Conservation (phyloP, 345 rosid genomes). For the Melastoma malabathricum region DNA sequence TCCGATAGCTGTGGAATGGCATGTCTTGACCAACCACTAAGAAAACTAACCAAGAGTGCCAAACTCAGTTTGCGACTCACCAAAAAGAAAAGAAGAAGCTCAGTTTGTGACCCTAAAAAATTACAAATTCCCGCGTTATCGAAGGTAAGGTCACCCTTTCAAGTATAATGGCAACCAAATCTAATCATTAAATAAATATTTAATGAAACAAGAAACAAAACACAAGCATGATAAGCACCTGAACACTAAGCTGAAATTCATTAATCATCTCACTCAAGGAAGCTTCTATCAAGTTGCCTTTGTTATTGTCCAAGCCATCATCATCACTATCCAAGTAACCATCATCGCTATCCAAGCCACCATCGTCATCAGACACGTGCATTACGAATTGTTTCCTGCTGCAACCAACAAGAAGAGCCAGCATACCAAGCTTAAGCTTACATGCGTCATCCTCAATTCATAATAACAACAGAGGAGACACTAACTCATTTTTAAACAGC, state of each 20-base stretch:
- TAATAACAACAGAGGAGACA: too few species aligned
- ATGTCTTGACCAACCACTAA: too few species aligned
- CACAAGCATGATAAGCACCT: slow-evolving; percentile 25
- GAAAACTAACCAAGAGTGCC: too few species aligned
- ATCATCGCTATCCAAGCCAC: slow-evolving; percentile 49
- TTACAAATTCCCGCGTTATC: too few species aligned
- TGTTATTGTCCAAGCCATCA: slow-evolving; percentile 25
- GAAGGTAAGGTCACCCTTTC: not conserved
- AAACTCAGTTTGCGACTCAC: too few species aligned
- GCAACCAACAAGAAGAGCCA: slow-evolving; percentile 1
- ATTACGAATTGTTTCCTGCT: slow-evolving; percentile 20
- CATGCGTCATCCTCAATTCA: too few species aligned
- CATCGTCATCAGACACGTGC: slow-evolving; percentile 46
- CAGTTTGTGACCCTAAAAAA: too few species aligned
- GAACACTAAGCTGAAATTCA: slow-evolving; percentile 41
- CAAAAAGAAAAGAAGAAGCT: too few species aligned
- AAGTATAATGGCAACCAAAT: not conserved
- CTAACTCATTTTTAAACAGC: too few species aligned
- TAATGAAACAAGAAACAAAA: not conserved
- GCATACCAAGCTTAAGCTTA: too few species aligned
- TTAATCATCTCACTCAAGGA: slow-evolving; percentile 38
- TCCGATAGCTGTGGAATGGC: too few species aligned
- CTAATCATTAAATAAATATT: not conserved
- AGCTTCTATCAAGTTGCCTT: slow-evolving; percentile 41
- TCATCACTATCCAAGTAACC: slow-evolving; percentile 29